These are phyloP conservation scores for Candida tropicalis DNA, from an alignment of 1,139 yeast genomes.

Conservation along the genomic window DNA sequence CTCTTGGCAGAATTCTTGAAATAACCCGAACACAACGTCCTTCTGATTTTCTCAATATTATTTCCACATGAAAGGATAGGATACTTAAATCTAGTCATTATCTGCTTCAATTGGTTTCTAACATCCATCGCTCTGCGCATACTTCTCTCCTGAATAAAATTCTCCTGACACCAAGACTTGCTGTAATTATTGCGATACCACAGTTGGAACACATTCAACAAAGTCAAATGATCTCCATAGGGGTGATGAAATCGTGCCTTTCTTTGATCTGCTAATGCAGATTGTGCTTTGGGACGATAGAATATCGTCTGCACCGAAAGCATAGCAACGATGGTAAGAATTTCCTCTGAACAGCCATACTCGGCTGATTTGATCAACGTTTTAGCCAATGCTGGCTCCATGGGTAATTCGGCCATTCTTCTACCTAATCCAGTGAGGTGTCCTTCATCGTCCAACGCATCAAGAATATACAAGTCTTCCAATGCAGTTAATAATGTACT, in stretches of 20 bases:
- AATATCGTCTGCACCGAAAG: constrained; percentile 84
- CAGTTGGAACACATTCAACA: constrained; percentile 75
- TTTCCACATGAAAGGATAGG: constrained; percentile 62
- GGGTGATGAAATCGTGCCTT: constrained; percentile 76
- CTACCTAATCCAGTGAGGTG: constrained; percentile 72
- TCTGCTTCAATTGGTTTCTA: constrained; percentile 64
- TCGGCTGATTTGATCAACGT: constrained; percentile 76
- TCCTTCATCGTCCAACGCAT: constrained; percentile 84
- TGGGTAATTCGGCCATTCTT: constrained; percentile 90
- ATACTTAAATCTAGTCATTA: constrained; percentile 59
- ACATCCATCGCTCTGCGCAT: constrained; percentile 80
- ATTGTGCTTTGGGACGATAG: constrained; percentile 81
- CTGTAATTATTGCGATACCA: constrained; percentile 71
- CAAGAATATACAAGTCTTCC: constrained; percentile 78
- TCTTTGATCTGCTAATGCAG: constrained; percentile 70
- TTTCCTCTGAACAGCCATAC: constrained; percentile 78
- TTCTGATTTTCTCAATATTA: constrained; percentile 63
- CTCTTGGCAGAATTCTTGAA: constrained; percentile 84
- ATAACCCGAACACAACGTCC: constrained; percentile 82
- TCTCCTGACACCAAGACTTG: constrained; percentile 78
- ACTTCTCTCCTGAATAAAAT: constrained; percentile 80
- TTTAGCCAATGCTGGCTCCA: constrained; percentile 91
- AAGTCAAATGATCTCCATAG: constrained; percentile 85
- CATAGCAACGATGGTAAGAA: constrained; percentile 88
- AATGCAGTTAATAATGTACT: constrained; percentile 76